Percentiles rank a stretch among this genome's conserved stretches.
phyloP scores from a whole-genome alignment of 2,329 filamentous ascomycete genomes.

The Aspergillus sp. region DNA sequence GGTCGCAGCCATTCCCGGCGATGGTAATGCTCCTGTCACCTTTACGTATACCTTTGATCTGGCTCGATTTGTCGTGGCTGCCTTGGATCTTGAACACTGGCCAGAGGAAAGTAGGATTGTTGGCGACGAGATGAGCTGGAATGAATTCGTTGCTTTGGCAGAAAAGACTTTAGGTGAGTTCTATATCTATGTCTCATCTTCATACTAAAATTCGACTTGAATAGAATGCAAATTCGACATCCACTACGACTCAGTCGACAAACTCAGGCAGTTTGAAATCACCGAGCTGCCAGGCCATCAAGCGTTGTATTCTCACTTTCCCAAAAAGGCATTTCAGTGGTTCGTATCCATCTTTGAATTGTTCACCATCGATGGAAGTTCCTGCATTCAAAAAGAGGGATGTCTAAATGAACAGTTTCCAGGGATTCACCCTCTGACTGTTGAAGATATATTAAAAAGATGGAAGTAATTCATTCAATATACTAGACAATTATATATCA shows the following conservation, averaged over 20 bases:
- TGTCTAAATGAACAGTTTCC: slow-evolving; percentile 17
- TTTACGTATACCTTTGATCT: slow-evolving; percentile 21
- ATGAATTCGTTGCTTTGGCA: slow-evolving; percentile 18
- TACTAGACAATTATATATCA: not conserved
- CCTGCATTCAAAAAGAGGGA: slow-evolving; percentile 1
- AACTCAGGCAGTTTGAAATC: slow-evolving; percentile 21
- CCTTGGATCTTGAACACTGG: slow-evolving; percentile 14
- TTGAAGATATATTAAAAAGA: not conserved
- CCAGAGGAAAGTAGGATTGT: slow-evolving; percentile 10
- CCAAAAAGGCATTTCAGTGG: slow-evolving; percentile 17
- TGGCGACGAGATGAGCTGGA: slow-evolving; percentile 20
- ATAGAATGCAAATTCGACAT: slow-evolving; percentile 23
- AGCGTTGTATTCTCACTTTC: slow-evolving; percentile 13
- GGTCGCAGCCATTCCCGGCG: slow-evolving; percentile 16
- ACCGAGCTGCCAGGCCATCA: slow-evolving; percentile 25
- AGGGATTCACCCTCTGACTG: slow-evolving; percentile 9
- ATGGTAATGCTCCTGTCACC: slow-evolving; percentile 10
- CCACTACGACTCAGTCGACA: slow-evolving; percentile 21
- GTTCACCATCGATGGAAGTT: slow-evolving; percentile 3
- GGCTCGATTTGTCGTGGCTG: slow-evolving; percentile 14
- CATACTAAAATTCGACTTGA: slow-evolving; percentile 2
- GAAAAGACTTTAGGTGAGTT: slow-evolving; percentile 13
- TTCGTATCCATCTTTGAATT: slow-evolving; percentile 13
- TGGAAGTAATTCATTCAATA: too few species aligned
- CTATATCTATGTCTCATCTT: not conserved